Evolutionary conservation across 169 alveolate genomes (phyloP).

Genomic region (Plasmodium fragile): DNA sequence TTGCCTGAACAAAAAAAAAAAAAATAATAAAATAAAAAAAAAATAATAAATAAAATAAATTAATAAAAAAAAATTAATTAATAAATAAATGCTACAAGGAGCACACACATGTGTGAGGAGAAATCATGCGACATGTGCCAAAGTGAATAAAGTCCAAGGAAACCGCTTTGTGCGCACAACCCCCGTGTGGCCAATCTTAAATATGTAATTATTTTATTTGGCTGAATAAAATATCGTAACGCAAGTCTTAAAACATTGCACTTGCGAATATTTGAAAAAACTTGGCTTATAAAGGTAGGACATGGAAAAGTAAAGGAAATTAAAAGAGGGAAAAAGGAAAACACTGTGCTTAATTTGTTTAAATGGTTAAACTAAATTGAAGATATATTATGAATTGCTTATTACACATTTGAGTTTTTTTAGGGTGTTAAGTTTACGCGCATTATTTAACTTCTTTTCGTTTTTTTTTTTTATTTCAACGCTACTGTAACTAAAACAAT

Average conservation of each 20-base stretch:
- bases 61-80: neutral
- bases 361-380: neutral
- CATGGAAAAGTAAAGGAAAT: constrained; percentile 3
- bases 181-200: neutral
- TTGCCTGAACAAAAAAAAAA: constrained; percentile 31
- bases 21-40: neutral
- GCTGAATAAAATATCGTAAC: neutral
- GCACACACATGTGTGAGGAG: neutral
- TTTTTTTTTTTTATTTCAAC: neutral
- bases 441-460: neutral
- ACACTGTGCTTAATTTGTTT: neutral
- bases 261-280: neutral
- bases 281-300: neutral
- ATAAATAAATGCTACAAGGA: neutral
- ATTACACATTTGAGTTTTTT: neutral
- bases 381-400: neutral
- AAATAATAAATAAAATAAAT: neutral
- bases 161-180: neutral
- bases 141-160: neutral
- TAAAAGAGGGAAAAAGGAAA: neutral
- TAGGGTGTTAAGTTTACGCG: neutral
- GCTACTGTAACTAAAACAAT: neutral
- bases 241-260: neutral
- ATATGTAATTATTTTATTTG: neutral
- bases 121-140: neutral